Conservation (phyloP, 2,329 filamentous ascomycete species). For the Talaromyces marneffei region DNA sequence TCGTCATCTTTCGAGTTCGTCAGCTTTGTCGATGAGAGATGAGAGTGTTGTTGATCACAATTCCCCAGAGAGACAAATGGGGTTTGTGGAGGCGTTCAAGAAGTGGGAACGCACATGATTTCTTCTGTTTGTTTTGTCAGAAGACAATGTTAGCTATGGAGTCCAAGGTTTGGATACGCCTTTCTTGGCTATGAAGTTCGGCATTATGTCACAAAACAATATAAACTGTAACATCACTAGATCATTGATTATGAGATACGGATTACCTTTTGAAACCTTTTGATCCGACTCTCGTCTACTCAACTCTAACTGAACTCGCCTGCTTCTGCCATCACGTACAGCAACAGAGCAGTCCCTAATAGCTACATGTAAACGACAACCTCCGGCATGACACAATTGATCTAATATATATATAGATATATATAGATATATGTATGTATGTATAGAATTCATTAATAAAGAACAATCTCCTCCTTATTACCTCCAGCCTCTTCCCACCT, state of each 20-base stretch:
- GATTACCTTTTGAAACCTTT: neutral
- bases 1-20: neutral
- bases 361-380: no score
- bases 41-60: neutral
- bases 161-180: neutral
- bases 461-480: slow-evolving; percentile 12
- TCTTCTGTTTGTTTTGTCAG: neutral
- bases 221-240: neutral
- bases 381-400: neutral
- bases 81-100: slow-evolving; percentile 14
- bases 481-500: slow-evolving; percentile 19
- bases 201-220: neutral
- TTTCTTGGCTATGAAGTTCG: neutral
- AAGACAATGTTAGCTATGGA: neutral
- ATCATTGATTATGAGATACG: neutral
- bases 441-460: neutral
- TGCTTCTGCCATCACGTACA: neutral
- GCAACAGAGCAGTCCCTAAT: no score
- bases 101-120: slow-evolving; percentile 9
- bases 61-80: neutral
- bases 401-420: neutral
- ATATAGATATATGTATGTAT: no score
- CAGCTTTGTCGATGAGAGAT: no score
- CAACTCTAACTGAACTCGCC: neutral
- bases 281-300: neutral